Evolutionary conservation across 192 early-diverging fungal species (phyloP).

Genomic region (Entrophospora sp.): DNA sequence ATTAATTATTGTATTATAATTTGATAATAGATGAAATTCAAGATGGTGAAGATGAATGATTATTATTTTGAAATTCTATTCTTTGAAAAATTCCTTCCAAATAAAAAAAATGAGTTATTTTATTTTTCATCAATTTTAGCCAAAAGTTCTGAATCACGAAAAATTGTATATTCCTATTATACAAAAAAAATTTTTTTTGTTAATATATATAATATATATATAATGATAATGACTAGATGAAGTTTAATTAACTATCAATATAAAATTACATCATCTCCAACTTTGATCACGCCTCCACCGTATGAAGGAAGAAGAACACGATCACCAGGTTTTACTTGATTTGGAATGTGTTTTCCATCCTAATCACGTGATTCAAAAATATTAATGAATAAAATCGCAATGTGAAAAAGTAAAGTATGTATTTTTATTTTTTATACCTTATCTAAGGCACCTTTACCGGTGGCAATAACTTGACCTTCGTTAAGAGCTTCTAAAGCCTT

Average conservation of each 20-base stretch:
- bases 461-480: conserved; percentile 91
- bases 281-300: conserved; percentile 91
- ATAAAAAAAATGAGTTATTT: no score
- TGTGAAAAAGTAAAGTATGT: no score
- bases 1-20: no score
- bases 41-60: no score
- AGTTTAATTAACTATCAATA: neutral
- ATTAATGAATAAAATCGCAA: no score
- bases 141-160: conserved; percentile 19
- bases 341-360: conserved; percentile 74
- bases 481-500: conserved; percentile 97
- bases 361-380: conserved; percentile 20
- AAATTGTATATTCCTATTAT: conserved; percentile 14
- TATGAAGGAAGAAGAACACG: conserved; percentile 92
- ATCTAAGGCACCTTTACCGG: conserved; percentile 82
- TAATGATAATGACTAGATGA: neutral
- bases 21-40: no score
- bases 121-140: conserved; percentile 13
- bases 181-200: neutral
- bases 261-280: conserved; percentile 58
- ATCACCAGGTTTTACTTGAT: conserved; percentile 84
- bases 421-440: conserved; percentile 35
- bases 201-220: neutral
- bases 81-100: no score
- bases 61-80: no score